phyloP scores from a whole-genome alignment of 306 rosid genomes.

The Begonia loranthoides region DNA sequence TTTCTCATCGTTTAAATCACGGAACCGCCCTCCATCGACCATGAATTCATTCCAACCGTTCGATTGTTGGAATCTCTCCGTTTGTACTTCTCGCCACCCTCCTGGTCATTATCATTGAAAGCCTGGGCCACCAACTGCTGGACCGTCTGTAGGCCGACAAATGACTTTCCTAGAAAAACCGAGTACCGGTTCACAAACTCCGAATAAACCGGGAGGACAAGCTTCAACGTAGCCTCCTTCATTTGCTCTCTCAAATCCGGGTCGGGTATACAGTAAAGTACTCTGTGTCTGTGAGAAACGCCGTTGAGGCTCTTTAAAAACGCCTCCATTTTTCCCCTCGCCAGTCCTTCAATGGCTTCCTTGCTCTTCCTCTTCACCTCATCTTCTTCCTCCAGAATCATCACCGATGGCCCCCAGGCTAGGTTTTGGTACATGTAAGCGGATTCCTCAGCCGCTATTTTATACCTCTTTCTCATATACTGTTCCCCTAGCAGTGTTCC shows the following conservation, averaged over 20 bases:
- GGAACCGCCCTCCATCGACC: too few species aligned
- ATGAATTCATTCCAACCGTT: conserved; percentile 22
- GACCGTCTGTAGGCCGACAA: conserved; percentile 36
- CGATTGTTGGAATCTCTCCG: conserved; percentile 28
- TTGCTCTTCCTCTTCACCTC: conserved; percentile 27
- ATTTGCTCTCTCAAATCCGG: conserved; percentile 63
- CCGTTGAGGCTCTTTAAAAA: conserved; percentile 50
- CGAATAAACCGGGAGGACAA: conserved; percentile 34
- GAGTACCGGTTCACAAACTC: conserved; percentile 41
- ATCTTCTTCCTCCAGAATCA: conserved; percentile 30
- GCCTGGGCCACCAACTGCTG: conserved; percentile 31
- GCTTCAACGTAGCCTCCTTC: conserved; percentile 39
- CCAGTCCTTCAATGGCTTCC: conserved; percentile 20
- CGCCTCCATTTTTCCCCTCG: conserved; percentile 35
- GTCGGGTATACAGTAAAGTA: conserved; percentile 44
- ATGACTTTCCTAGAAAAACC: conserved; percentile 29
- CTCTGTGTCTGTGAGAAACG: conserved; percentile 34
- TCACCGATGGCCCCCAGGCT: conserved; percentile 50
- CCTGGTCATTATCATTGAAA: conserved; percentile 19
- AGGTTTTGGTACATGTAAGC: conserved; percentile 69
- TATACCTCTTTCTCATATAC: conserved; percentile 37
- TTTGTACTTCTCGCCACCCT: conserved; percentile 15
- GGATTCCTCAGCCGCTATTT: conserved; percentile 51
- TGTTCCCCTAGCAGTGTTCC: conserved; percentile 55
- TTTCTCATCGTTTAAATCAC: too few species aligned